phyloP scores from a whole-genome alignment of 495 filamentous ascomycete genomes.

The Umbilicaria muhlenbergii region DNA sequence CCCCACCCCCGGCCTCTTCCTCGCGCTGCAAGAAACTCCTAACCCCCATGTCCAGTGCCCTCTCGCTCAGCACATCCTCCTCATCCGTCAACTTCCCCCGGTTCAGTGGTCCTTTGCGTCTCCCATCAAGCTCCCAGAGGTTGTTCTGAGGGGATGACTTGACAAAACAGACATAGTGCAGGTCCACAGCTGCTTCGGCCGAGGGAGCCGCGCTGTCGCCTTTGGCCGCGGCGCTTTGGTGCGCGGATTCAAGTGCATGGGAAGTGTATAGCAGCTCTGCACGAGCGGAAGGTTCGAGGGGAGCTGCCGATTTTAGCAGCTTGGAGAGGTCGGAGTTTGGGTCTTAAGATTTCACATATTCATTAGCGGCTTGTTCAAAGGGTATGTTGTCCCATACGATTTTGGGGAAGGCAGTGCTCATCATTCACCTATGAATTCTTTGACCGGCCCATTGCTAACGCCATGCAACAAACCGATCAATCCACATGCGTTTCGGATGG shows the following conservation, averaged over 20 bases:
- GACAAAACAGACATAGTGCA: slow-evolving; percentile 73
- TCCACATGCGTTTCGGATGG: slow-evolving; percentile 50
- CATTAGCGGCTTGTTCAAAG: too few species aligned
- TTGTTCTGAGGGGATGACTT: slow-evolving; percentile 39
- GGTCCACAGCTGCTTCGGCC: slow-evolving; percentile 43
- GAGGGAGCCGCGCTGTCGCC: slow-evolving; percentile 54
- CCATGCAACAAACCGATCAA: slow-evolving; percentile 46
- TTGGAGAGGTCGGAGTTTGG: slow-evolving; percentile 8
- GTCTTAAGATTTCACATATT: too few species aligned
- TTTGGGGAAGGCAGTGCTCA: too few species aligned
- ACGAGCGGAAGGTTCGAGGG: slow-evolving; percentile 29
- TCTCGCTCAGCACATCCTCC: slow-evolving; percentile 56
- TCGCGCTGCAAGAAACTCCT: slow-evolving; percentile 49
- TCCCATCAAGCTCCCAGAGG: slow-evolving; percentile 74
- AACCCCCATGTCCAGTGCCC: slow-evolving; percentile 46
- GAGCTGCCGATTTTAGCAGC: slow-evolving; percentile 16
- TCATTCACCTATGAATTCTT: slow-evolving; percentile 21
- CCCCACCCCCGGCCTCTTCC: slow-evolving; percentile 24
- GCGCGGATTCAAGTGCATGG: slow-evolving; percentile 47
- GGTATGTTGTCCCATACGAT: too few species aligned
- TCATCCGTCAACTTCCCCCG: slow-evolving; percentile 43
- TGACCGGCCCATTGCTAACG: slow-evolving; percentile 34
- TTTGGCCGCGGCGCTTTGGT: slow-evolving; percentile 47
- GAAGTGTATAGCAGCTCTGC: slow-evolving; percentile 56
- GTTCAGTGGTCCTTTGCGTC: slow-evolving; percentile 55